Percentiles rank a stretch among this genome's conserved stretches.
Conservation (phyloP, 2,329 filamentous ascomycete species). For the Pseudogymnoascus sp. region DNA sequence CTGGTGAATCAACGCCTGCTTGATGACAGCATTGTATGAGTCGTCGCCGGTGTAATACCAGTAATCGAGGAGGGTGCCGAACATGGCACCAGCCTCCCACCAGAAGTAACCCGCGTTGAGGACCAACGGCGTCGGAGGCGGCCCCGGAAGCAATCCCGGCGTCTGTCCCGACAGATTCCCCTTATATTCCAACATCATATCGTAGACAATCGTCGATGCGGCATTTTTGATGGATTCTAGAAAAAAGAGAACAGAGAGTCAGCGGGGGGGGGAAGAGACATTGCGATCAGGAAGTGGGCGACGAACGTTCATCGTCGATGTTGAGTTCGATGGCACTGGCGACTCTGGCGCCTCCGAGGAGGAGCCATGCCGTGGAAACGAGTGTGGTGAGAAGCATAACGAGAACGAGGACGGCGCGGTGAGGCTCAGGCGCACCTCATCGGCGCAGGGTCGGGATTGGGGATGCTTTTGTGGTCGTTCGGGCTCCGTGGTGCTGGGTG, state of each 20-base stretch:
- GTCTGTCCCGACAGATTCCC: constrained; percentile 41
- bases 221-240: constrained; percentile 30
- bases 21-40: constrained; percentile 46
- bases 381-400: constrained; percentile 4
- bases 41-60: constrained; percentile 72
- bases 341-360: background rate
- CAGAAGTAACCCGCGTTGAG: constrained; percentile 37
- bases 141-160: constrained; percentile 40
- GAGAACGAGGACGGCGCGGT: background rate
- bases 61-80: constrained; percentile 64
- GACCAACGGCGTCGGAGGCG: constrained; percentile 8
- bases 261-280: background rate
- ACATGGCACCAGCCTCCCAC: constrained; percentile 66
- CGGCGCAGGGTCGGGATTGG: background rate
- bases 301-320: background rate
- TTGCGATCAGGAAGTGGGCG: background rate
- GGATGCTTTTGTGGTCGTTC: background rate
- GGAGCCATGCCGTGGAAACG: background rate
- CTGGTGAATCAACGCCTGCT: constrained; percentile 63
- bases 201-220: constrained; percentile 33
- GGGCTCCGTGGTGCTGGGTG: background rate
- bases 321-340: background rate
- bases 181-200: constrained; percentile 46
- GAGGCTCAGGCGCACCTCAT: constrained; percentile 3
- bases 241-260: constrained; percentile 32